Evolutionary conservation across 2,329 filamentous ascomycete genomes (phyloP).

Genomic region (Trichoderma endophyticum): DNA sequence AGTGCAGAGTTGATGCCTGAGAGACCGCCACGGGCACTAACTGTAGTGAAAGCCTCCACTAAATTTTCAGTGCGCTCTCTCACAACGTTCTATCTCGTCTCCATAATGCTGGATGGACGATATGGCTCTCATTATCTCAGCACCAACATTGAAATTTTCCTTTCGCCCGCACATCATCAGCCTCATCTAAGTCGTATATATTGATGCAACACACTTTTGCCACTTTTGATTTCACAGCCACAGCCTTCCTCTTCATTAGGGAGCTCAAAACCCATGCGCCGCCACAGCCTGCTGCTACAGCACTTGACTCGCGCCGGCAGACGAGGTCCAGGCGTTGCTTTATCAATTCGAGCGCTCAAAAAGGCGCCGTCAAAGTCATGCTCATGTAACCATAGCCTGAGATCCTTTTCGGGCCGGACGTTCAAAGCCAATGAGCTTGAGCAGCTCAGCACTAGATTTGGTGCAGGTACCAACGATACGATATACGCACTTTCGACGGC

Average conservation of each 20-base stretch:
- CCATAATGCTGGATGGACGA: background rate
- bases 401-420: background rate
- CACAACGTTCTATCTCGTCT: background rate
- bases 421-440: no score
- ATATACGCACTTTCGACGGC: conserved; percentile 93
- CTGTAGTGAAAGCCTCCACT: background rate
- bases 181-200: background rate
- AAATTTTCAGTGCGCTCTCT: background rate
- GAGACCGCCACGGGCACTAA: background rate
- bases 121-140: background rate
- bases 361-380: background rate
- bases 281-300: conserved; percentile 23
- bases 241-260: background rate
- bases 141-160: background rate
- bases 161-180: background rate
- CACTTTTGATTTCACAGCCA: background rate
- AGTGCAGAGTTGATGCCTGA: background rate
- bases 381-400: background rate
- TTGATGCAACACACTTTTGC: background rate
- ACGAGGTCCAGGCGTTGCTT: conserved; percentile 11
- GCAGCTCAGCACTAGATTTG: conserved; percentile 2
- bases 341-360: background rate
- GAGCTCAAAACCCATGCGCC: conserved; percentile 25
- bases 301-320: conserved; percentile 22
- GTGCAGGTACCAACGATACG: conserved; percentile 48